Base-by-base conservation (phyloP, 2,329 filamentous ascomycete species). In the Knufia fluminis region DNA sequence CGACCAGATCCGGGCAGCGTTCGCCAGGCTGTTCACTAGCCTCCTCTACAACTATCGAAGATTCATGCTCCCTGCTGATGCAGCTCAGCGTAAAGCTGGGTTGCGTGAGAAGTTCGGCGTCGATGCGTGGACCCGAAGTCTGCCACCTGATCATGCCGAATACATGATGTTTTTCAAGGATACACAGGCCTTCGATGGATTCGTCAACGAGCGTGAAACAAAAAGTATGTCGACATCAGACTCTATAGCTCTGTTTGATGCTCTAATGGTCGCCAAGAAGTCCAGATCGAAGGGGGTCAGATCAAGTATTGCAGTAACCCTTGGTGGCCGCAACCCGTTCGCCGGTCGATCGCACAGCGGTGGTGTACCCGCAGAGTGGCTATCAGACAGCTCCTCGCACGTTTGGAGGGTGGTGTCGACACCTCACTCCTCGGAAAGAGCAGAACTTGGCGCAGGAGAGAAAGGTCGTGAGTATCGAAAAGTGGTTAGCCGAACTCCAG, bases 1-100 rank as follows among this genome's bases (percentile, higher is more conserved):
- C 6, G 80, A 83, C 55, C 80, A 83, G 62, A 71, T 85, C 36
- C 77, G 80, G 16, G 80, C 81, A 14, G 81, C 80, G 0, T 85
- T 85, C 60, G 80, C 83, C 26, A 72, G 81, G 59, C 83, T 79
- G 64, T 83, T 85, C 58, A 80, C 81, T 26, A 83, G 79, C 58
- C 67, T 85, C 50, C 73, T 85, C 55, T 84, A 83, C 64, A 85
- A 81, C 0, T 85, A 85, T 61, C 77, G 82, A 49, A 77, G 78
- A 57, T 83, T 75, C 60, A 70, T 85, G 52, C 64, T 73, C 19
- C 76, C 79, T 3, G 74, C 81, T 14, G 74, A 68, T 8, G 74
- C 76, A 20, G 78, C 82, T 46, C 76, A 79, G 56, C 80, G 78
- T 61, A 82, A 81, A 60, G 69, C 74, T 9, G 80, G 80, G 81